These are phyloP conservation scores for Spathaspora hagerdaliae DNA, from an alignment of 805 yeast genomes.

Conservation along the genomic window DNA sequence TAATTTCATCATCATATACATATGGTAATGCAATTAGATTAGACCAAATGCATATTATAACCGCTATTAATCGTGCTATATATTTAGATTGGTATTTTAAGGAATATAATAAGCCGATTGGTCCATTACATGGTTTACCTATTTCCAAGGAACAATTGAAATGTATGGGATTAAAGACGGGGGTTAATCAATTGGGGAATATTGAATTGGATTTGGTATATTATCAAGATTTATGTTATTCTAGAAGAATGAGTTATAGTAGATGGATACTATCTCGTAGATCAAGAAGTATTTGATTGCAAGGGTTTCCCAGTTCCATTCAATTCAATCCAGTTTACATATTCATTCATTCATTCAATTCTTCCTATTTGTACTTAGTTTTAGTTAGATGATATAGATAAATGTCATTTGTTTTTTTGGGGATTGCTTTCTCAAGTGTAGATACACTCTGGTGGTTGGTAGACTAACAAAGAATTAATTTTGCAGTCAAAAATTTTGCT, in stretches of 20 bases:
- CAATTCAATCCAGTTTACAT: no score
- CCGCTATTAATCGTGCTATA: slow-evolving; percentile 54
- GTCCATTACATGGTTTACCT: slow-evolving; percentile 67
- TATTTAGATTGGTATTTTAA: slow-evolving; percentile 48
- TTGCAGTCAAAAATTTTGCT: no score
- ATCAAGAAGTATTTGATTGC: background rate
- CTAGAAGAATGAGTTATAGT: background rate
- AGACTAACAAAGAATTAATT: no score
- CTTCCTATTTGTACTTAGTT: no score
- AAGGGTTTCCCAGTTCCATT: no score
- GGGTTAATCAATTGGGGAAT: slow-evolving; percentile 29
- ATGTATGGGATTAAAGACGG: slow-evolving; percentile 48
- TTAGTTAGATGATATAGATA: no score
- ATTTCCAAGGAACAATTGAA: slow-evolving; percentile 17
- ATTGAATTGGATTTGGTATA: slow-evolving; percentile 18
- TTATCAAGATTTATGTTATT: background rate
- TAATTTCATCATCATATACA: slow-evolving; percentile 40
- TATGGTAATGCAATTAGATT: slow-evolving; percentile 25
- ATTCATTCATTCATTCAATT: no score
- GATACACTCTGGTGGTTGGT: no score
- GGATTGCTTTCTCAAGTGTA: no score
- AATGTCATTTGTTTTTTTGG: no score
- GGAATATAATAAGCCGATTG: slow-evolving; percentile 45
- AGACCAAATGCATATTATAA: slow-evolving; percentile 10
- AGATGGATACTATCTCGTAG: background rate